Evolutionary conservation across 176 grass and related monocot species (phyloP).

Genomic region (Secale cereale): DNA sequence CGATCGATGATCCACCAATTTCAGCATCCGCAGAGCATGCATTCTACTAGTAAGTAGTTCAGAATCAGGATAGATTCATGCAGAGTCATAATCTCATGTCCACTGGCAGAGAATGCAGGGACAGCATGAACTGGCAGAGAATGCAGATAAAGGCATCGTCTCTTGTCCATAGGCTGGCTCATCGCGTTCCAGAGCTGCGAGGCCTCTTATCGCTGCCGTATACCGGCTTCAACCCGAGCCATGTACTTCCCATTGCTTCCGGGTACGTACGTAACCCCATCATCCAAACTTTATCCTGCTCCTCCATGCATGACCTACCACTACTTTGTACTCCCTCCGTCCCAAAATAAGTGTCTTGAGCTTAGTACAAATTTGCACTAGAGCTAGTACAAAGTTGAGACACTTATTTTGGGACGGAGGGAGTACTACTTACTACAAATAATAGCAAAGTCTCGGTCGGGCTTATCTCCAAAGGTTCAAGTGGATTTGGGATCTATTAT

Average conservation of each 20-base stretch:
- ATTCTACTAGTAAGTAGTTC: too few relatives aligned
- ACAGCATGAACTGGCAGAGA: neutral
- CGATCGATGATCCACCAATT: neutral
- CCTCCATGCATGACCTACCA: neutral
- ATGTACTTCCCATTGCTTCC: conserved; percentile 5
- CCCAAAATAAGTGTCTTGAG: too few relatives aligned
- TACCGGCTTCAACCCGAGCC: neutral
- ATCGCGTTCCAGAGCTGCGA: neutral
- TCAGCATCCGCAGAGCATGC: neutral
- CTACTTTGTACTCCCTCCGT: too few relatives aligned
- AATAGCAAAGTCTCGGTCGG: neutral
- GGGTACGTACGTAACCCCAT: neutral
- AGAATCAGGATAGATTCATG: too few relatives aligned
- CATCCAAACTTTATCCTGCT: neutral
- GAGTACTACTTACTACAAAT: too few relatives aligned
- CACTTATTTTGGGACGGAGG: too few relatives aligned
- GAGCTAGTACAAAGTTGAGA: too few relatives aligned
- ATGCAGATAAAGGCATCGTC: neutral
- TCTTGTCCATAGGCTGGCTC: neutral
- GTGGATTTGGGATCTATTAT: too few relatives aligned
- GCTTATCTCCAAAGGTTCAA: too few relatives aligned
- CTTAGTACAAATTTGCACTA: too few relatives aligned
- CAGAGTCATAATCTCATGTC: too few relatives aligned
- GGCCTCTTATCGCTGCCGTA: neutral
- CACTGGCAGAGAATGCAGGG: too few relatives aligned